Conservation (phyloP, 768 basidiomycete species). For the Boletus rufocinnamomeus region DNA sequence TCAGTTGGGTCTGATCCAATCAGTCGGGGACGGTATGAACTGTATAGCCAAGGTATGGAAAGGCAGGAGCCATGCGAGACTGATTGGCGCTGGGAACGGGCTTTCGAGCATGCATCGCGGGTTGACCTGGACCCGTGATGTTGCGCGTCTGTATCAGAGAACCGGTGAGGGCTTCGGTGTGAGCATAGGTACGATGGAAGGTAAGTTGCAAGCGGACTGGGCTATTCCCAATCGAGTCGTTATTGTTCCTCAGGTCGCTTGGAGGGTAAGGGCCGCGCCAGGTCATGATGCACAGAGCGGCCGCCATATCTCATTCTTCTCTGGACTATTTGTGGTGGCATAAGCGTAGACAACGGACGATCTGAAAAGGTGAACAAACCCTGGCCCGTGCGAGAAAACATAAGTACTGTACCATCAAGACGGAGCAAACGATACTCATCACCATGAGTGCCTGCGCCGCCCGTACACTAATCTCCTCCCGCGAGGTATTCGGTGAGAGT, state of each 20-base stretch:
- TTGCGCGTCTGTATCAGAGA: not conserved
- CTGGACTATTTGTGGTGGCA: not conserved
- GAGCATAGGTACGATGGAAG: not conserved
- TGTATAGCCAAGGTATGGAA: constrained; percentile 3
- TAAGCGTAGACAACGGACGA: not conserved
- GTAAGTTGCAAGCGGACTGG: not conserved
- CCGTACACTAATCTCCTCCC: not conserved
- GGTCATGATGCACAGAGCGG: not conserved
- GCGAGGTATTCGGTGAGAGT: not conserved
- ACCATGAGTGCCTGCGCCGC: not conserved
- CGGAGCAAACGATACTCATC: not conserved
- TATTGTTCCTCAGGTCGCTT: not conserved
- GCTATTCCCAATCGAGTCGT: not conserved
- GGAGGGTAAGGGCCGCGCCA: not conserved
- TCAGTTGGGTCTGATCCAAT: constrained; percentile 21
- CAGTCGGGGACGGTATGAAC: constrained; percentile 5
- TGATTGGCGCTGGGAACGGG: constrained; percentile 11
- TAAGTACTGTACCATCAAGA: not conserved
- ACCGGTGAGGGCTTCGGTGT: not conserved
- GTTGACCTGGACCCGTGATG: not conserved
- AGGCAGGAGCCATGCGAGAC: not conserved
- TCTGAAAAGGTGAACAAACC: constrained; percentile 2
- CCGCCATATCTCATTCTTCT: not conserved
- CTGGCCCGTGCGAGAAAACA: not conserved
- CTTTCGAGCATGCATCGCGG: constrained; percentile 3